Percentiles rank a stretch among this genome's conserved stretches.
phyloP scores from a whole-genome alignment of 2,329 filamentous ascomycete genomes.

The Fusarium sp. region DNA sequence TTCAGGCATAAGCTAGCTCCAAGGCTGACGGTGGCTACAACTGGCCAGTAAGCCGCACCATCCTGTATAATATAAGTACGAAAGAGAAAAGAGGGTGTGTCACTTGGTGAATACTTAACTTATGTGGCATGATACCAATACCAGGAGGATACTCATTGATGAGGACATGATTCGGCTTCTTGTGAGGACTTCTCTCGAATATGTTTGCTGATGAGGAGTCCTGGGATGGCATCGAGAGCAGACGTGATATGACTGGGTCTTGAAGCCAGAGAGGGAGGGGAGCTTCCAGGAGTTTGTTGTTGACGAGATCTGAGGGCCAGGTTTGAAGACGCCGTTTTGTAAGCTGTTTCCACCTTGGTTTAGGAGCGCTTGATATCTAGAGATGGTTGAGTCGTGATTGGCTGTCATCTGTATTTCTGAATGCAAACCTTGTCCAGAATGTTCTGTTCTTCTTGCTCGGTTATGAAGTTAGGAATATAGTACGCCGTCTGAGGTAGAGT shows the following conservation, averaged over 20 bases:
- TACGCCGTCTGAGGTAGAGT: conserved; percentile 73
- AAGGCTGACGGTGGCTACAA: conserved; percentile 91
- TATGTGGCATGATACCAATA: conserved; percentile 96
- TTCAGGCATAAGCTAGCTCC: conserved; percentile 82
- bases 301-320: conserved; percentile 84
- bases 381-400: conserved; percentile 25
- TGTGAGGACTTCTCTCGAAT: conserved; percentile 74
- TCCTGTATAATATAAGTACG: conserved; percentile 63
- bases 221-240: conserved; percentile 60
- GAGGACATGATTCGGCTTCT: conserved; percentile 85
- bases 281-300: conserved; percentile 78
- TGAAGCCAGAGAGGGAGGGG: conserved; percentile 80
- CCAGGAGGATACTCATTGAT: conserved; percentile 91
- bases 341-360: conserved; percentile 85
- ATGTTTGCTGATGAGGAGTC: conserved; percentile 49
- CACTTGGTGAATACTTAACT: conserved; percentile 56
- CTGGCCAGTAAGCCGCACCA: conserved; percentile 83
- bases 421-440: conserved; percentile 74
- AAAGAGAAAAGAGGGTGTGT: conserved; percentile 5
- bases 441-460: conserved; percentile 73
- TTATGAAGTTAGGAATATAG: conserved; percentile 90
- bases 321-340: conserved; percentile 91
- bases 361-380: conserved; percentile 70
- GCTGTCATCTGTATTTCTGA: background rate
- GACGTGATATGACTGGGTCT: conserved; percentile 72